These are phyloP conservation scores for Limnanthes douglasii DNA, from an alignment of 345 rosid species.

Conservation along the genomic window DNA sequence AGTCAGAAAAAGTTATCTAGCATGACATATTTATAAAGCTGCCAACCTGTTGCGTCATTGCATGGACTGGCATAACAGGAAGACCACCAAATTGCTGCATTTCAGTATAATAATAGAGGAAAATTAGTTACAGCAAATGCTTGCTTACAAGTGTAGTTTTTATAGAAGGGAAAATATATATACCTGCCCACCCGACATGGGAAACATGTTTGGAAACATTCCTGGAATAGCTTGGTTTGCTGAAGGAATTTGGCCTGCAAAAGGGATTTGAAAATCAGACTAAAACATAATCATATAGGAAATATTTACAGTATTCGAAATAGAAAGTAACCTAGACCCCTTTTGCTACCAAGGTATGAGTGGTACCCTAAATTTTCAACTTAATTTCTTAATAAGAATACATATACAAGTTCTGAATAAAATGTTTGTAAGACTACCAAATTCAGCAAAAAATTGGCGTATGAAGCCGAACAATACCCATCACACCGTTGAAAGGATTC, in stretches of 20 bases:
- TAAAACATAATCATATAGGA: slow-evolving; percentile 3
- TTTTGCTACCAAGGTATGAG: background rate
- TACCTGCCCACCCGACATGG: slow-evolving; percentile 51
- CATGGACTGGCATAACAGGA: slow-evolving; percentile 85
- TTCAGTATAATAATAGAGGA: slow-evolving; percentile 6
- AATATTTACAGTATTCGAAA: background rate
- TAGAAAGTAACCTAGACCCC: slow-evolving; percentile 2
- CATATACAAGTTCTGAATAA: slow-evolving; percentile 21
- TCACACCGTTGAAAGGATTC: slow-evolving; percentile 51
- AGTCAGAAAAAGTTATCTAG: background rate
- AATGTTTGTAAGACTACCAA: slow-evolving; percentile 36
- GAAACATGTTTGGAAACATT: slow-evolving; percentile 69
- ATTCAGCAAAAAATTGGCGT: slow-evolving; percentile 46
- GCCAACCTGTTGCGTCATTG: slow-evolving; percentile 96
- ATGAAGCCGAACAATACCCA: slow-evolving; percentile 79
- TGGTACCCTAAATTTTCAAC: slow-evolving; percentile 6
- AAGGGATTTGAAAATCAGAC: slow-evolving; percentile 8
- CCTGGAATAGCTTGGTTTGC: slow-evolving; percentile 51
- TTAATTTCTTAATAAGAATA: slow-evolving; percentile 10
- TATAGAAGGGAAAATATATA: slow-evolving; percentile 1
- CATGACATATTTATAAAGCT: background rate
- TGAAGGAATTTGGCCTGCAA: slow-evolving; percentile 65
- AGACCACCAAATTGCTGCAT: slow-evolving; percentile 58
- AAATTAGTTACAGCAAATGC: slow-evolving; percentile 3
- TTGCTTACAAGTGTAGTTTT: background rate